Conservation (phyloP, 768 basidiomycete species). For the Mycena olivaceomarginata region DNA sequence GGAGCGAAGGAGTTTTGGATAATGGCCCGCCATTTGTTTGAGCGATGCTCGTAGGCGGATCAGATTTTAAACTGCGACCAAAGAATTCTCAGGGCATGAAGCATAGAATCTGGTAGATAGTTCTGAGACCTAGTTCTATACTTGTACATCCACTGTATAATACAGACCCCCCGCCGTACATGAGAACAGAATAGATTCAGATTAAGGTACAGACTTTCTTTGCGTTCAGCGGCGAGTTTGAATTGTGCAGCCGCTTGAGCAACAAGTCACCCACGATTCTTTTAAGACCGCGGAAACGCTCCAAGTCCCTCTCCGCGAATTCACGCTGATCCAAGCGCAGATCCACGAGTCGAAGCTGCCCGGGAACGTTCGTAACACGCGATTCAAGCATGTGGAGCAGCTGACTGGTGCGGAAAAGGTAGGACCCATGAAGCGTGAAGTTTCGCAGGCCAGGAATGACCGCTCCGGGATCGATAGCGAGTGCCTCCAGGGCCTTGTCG, state of each 20-base stretch:
- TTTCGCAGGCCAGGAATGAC: neutral
- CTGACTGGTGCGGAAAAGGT: slow-evolving; percentile 4
- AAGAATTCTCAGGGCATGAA: too few species aligned
- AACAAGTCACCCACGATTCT: neutral
- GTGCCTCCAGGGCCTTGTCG: slow-evolving; percentile 2
- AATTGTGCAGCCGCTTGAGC: neutral
- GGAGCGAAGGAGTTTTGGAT: too few species aligned
- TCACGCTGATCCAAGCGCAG: neutral
- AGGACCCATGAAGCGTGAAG: neutral
- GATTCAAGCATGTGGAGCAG: slow-evolving; percentile 21
- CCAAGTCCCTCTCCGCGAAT: neutral
- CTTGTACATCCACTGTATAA: too few species aligned
- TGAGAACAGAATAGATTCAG: too few species aligned
- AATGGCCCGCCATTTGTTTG: too few species aligned
- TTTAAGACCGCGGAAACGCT: neutral
- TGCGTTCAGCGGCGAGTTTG: neutral
- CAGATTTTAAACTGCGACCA: too few species aligned
- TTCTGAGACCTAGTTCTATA: too few species aligned
- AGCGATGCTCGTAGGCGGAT: too few species aligned
- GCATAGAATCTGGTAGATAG: too few species aligned
- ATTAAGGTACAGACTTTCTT: neutral
- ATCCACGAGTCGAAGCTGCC: neutral
- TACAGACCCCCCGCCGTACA: too few species aligned
- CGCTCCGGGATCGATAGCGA: neutral
- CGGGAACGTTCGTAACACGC: neutral